phyloP scores from a whole-genome alignment of 352 stramenopile species.

The Pythium sukuiense region DNA sequence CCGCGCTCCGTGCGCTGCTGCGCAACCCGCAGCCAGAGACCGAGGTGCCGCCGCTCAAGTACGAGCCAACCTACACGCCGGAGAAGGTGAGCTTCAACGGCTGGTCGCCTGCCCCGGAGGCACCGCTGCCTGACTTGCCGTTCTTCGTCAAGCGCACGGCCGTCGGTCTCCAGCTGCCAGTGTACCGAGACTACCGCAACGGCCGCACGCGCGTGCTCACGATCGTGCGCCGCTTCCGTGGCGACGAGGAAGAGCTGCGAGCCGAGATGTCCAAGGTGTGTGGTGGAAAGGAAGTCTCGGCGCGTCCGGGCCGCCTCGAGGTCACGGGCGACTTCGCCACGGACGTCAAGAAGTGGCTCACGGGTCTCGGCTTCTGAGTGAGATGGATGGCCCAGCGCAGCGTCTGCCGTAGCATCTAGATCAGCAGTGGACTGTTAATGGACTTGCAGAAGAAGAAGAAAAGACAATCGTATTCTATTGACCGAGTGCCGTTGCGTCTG shows the following conservation, averaged over 20 bases:
- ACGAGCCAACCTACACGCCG: conserved; percentile 76
- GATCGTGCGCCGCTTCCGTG: conserved; percentile 79
- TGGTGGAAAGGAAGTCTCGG: conserved; percentile 64
- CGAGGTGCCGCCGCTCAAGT: conserved; percentile 77
- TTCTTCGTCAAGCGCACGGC: conserved; percentile 85
- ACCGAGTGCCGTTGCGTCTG: background rate
- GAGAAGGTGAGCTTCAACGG: conserved; percentile 88
- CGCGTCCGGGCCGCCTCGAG: conserved; percentile 73
- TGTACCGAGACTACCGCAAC: conserved; percentile 87
- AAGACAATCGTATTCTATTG: conserved; percentile 9
- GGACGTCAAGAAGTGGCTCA: conserved; percentile 84
- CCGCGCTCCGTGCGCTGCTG: conserved; percentile 64
- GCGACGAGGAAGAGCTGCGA: conserved; percentile 73
- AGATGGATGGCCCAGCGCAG: background rate
- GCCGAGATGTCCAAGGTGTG: conserved; percentile 88
- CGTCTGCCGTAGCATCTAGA: background rate
- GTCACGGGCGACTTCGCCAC: conserved; percentile 70
- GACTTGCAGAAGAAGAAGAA: conserved; percentile 4
- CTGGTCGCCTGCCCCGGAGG: conserved; percentile 75
- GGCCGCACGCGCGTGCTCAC: conserved; percentile 86
- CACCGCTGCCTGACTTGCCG: conserved; percentile 58
- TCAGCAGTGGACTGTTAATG: background rate
- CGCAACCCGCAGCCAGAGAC: conserved; percentile 53
- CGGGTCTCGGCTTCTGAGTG: conserved; percentile 73
- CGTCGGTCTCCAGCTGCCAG: conserved; percentile 73